Base-by-base conservation (phyloP, 2,329 filamentous ascomycete species). In the Stagonosporopsis rhizophila region DNA sequence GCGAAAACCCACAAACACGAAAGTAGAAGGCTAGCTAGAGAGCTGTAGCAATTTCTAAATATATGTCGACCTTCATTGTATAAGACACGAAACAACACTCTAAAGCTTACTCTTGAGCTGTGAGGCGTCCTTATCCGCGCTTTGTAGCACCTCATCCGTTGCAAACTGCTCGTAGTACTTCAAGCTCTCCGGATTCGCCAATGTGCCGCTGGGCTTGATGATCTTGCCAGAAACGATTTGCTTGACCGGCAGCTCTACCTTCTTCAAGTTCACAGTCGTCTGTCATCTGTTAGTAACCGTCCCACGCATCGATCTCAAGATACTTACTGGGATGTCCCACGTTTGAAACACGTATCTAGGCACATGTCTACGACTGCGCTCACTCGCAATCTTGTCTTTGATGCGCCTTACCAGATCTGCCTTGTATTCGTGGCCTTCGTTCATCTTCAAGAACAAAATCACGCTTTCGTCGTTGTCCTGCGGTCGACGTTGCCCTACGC, bases 211-310 rank as follows among this genome's bases (percentile, higher is more conserved):
- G 0, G 90, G 85, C 75, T 89, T 91, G 70, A 95, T 85, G 22
- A 78, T 84, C 65, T 87, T 86, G 0, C 91, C 91, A 0, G 85
- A 91, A 0, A 95, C 87, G 60, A 95, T 95, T 69, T 91, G 88
- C 78, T 95, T 95, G 27, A 95, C 89, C 0, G 90, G 90, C 48
- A 95, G 67, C 73, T 95, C 91, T 4, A 95, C 91, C 75, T 95
- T 95, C 74, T 95, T 95, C 45, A 91, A 76, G 70, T 94, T 95
- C 60, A 95, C 87, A 0, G 91, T 95, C 0, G 87, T 90, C 87
- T 92, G 42, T 41, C 22, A 12, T n/a, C 2, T 7, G 19, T 59
- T 27, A 56, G 56, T 47, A 35, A 41, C 7, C 11, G 2, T 34
- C 23, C 37, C 12, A 23, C 2, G 9, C 12, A 17, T 11, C 39